These are phyloP conservation scores for Geotrichum australiense DNA, from an alignment of 1,139 yeast species.

Conservation along the genomic window DNA sequence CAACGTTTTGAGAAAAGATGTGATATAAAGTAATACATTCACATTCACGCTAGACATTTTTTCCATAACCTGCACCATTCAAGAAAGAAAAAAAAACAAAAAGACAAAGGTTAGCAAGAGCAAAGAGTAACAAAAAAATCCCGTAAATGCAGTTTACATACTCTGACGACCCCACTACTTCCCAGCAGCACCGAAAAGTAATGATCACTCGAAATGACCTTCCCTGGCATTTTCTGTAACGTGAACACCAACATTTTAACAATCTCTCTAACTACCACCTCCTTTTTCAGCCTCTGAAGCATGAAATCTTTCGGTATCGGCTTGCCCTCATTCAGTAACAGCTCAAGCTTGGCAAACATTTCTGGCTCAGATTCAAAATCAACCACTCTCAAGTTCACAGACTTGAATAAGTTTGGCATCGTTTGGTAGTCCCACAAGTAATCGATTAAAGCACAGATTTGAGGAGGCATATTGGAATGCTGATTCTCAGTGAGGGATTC, in stretches of 20 bases:
- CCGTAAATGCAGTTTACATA: too few relatives aligned
- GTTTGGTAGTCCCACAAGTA: conserved; percentile 28
- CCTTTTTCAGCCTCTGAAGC: background rate
- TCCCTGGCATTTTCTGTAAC: conserved; percentile 36
- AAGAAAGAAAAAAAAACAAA: too few relatives aligned
- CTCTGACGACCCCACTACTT: conserved; percentile 12
- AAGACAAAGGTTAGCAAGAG: too few relatives aligned
- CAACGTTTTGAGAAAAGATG: conserved; percentile 32
- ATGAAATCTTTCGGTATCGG: too few relatives aligned
- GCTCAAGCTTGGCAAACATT: conserved; percentile 5
- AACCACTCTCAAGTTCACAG: conserved; percentile 7
- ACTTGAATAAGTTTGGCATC: conserved; percentile 1
- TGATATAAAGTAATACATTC: conserved; percentile 37
- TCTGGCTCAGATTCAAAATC: background rate
- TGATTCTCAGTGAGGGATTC: conserved; percentile 29
- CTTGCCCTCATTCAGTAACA: too few relatives aligned
- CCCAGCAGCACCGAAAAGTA: conserved; percentile 21
- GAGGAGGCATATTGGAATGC: conserved; percentile 31
- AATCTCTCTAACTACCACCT: conserved; percentile 29
- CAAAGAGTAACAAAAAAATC: too few relatives aligned
- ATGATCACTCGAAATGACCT: conserved; percentile 35
- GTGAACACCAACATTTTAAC: conserved; percentile 31
- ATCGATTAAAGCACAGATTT: conserved; percentile 33
- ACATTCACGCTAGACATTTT: conserved; percentile 36
- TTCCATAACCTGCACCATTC: conserved; percentile 35